Evolutionary conservation across 805 yeast species (phyloP), one percentile per base, ranked within the genome.

Genomic region (Candida schatavii): DNA sequence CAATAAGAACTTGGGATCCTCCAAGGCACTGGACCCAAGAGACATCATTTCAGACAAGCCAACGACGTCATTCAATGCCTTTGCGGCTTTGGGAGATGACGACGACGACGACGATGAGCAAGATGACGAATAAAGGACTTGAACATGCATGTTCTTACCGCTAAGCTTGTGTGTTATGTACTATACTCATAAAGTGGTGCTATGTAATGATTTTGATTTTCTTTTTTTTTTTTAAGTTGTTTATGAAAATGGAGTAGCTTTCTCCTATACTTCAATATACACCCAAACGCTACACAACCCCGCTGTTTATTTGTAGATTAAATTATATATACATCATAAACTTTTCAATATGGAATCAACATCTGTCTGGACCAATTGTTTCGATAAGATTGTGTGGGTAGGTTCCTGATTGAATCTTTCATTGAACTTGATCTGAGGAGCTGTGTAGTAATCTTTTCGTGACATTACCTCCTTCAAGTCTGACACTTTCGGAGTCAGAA

Each of bases 11-110:
- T 80, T 85, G 59, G 79, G 87, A 5, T 79, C 87, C 14, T 78
- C 85, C 32, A 83, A 81, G 63, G 83, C 88, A 19, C 84, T 78
- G 37, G 89, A 84, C 55, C 71, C 85, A 17, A 78, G 83, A 59
- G 91, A 85, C 59, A 74, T 81, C 45, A 71, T 78, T 52, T 80
- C 88, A 30, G 88, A 82, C 48, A 78, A 81, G 48, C 84, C 78
- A 47, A 78, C 79, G 46, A 72, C 73, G 34, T 72, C 78, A 17
- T 86, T 85, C 74, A 86, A 86, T 62, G 91, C 93, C 3, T 86
- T 86, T 61, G 89, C 83, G 52, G 91, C 91, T 20, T 77, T 86
- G 56, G 84, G 77, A 22, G 82, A 71, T 35, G 82, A 75, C 21
- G 83, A 75, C 32, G 77, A 74, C 37, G 72, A 55, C 33, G 21